Conservation (phyloP, 139 green algal genomes). For the Ettlia oleoabundans region DNA sequence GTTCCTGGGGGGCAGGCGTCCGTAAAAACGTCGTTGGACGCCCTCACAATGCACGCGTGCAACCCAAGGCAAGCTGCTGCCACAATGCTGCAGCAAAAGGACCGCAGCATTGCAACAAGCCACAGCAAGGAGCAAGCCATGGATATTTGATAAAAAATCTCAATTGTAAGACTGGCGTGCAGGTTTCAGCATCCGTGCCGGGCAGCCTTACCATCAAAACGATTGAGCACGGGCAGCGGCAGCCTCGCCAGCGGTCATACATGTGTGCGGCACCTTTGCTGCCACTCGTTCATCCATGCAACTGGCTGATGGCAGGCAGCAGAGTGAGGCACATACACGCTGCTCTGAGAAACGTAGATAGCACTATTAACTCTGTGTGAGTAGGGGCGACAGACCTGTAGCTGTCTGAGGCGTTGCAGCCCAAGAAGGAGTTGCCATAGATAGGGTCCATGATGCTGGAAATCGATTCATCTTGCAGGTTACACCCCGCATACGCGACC, state of each 20-base stretch:
- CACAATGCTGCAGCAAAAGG: slow-evolving; percentile 4
- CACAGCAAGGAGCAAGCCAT: too few relatives aligned
- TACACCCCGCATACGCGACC: not conserved
- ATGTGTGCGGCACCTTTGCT: not conserved
- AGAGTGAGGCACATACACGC: not conserved
- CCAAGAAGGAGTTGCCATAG: not conserved
- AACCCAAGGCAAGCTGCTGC: slow-evolving; percentile 13
- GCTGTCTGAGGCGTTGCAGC: slow-evolving; percentile 21
- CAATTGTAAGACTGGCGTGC: too few relatives aligned
- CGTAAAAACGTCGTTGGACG: not conserved
- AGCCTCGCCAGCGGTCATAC: too few relatives aligned
- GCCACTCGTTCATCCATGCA: too few relatives aligned
- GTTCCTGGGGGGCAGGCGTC: not conserved
- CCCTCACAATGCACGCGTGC: slow-evolving; percentile 1
- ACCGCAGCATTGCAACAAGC: not conserved
- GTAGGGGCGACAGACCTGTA: not conserved
- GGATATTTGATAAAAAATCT: too few relatives aligned
- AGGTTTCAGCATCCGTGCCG: too few relatives aligned
- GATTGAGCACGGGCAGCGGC: too few relatives aligned
- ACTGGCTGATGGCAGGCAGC: not conserved
- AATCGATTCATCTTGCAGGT: not conserved
- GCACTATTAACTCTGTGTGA: too few relatives aligned
- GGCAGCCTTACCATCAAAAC: too few relatives aligned
- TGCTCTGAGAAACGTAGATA: not conserved
- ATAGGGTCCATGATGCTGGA: not conserved